phyloP scores from a whole-genome alignment of 2,329 filamentous ascomycete genomes.

The Parafenestella ontariensis region DNA sequence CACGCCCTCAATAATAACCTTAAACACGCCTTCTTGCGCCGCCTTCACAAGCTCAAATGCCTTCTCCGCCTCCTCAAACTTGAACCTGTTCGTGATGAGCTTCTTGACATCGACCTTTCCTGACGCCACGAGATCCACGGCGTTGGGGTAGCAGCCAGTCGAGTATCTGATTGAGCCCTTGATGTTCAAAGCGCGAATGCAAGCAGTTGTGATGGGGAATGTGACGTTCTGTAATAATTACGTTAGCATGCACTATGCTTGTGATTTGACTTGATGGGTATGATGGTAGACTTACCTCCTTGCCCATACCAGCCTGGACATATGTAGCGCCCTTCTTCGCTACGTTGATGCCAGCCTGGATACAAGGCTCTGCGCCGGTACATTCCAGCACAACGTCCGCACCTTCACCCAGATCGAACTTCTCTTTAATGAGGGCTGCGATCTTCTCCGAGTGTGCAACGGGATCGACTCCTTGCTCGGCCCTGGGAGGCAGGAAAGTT shows the following conservation, averaged over 20 bases:
- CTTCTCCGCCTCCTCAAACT: constrained; percentile 56
- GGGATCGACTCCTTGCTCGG: not conserved
- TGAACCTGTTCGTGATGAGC: constrained; percentile 51
- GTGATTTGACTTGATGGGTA: no score
- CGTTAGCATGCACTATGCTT: not conserved
- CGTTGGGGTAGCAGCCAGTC: constrained; percentile 58
- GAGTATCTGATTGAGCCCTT: constrained; percentile 62
- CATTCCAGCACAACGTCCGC: constrained; percentile 32
- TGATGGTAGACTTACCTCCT: constrained; percentile 17
- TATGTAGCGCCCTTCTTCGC: constrained; percentile 24
- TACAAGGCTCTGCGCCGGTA: constrained; percentile 30
- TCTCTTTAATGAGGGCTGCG: constrained; percentile 6
- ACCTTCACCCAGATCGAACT: constrained; percentile 22
- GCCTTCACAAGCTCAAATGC: constrained; percentile 57
- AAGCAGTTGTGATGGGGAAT: constrained; percentile 48
- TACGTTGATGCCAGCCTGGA: constrained; percentile 24
- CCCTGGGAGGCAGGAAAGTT: constrained; percentile 5
- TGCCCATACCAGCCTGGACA: constrained; percentile 35
- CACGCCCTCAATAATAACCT: constrained; percentile 52
- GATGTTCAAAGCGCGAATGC: constrained; percentile 57
- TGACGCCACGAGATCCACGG: constrained; percentile 59
- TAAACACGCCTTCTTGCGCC: constrained; percentile 49
- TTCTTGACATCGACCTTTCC: constrained; percentile 55
- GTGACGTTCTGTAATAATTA: not conserved
- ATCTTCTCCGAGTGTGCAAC: not conserved